Conservation (phyloP, 1,284 basidiomycete species). For the Nidula niveotomentosa region DNA sequence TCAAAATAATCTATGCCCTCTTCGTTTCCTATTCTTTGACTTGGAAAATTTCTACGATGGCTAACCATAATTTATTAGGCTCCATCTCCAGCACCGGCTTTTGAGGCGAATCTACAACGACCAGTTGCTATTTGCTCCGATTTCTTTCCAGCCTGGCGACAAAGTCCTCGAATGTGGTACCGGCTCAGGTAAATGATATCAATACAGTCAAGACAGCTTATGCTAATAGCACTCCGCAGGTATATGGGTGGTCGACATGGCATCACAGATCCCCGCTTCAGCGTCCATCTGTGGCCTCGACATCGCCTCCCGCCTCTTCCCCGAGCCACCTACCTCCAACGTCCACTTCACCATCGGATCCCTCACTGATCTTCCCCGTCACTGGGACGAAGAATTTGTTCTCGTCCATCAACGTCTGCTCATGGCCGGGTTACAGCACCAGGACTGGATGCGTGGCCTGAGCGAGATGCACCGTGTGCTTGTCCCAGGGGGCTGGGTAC, state of each 20-base stretch:
- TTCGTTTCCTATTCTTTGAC: too few relatives aligned
- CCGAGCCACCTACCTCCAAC: not conserved
- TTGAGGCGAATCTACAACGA: not conserved
- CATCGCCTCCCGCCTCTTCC: not conserved
- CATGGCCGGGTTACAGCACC: not conserved
- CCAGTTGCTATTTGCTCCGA: not conserved
- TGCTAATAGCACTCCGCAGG: not conserved
- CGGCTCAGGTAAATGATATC: not conserved
- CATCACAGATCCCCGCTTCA: not conserved
- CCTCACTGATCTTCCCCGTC: not conserved
- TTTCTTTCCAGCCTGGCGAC: not conserved
- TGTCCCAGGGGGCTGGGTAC: not conserved
- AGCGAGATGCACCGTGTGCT: not conserved
- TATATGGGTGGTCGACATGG: not conserved
- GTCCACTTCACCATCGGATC: not conserved
- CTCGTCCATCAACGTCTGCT: not conserved
- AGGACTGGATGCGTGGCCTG: not conserved
- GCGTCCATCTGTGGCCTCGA: not conserved
- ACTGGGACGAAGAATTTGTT: not conserved
- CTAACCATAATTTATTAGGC: not conserved
- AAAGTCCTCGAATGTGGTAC: not conserved
- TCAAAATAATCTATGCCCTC: too few relatives aligned
- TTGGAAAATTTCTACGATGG: not conserved
- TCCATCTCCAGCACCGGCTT: not conserved
- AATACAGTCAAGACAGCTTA: not conserved